Evolutionary conservation across 2,329 filamentous ascomycete species (phyloP).

Genomic region (Fusarium globosum): DNA sequence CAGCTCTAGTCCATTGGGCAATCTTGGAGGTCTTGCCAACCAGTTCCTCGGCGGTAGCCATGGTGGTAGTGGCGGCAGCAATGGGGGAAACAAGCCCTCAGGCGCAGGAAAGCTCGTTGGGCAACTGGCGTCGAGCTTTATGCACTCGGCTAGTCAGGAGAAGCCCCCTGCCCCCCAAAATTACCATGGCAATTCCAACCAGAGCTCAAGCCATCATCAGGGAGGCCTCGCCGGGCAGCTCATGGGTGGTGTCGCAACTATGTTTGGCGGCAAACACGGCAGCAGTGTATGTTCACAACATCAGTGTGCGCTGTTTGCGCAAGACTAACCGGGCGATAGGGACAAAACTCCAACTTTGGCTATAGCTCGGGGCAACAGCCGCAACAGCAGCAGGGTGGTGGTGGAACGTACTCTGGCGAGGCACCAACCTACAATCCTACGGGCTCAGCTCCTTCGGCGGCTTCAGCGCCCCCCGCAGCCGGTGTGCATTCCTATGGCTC

Average conservation of each 20-base stretch:
- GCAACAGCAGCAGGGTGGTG: conserved; percentile 11
- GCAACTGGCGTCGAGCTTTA: conserved; percentile 66
- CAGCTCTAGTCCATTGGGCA: conserved; percentile 51
- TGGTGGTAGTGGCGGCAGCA: conserved; percentile 40
- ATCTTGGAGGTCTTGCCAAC: conserved; percentile 59
- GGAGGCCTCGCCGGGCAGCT: conserved; percentile 64
- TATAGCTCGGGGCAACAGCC: conserved; percentile 65
- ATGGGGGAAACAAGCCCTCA: conserved; percentile 53
- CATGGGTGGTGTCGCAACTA: conserved; percentile 66
- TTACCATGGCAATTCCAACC: conserved; percentile 61
- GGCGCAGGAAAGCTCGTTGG: conserved; percentile 65
- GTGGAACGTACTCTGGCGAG: conserved; percentile 65
- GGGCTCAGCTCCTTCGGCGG: conserved; percentile 43
- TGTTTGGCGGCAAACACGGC: conserved; percentile 61
- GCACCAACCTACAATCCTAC: conserved; percentile 63
- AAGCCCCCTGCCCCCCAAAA: conserved; percentile 60
- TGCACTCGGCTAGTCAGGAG: conserved; percentile 57
- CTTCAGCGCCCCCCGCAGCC: conserved; percentile 42
- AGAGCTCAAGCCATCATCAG: conserved; percentile 51
- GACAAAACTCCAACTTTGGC: conserved; percentile 65
- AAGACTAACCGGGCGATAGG: conserved; percentile 47
- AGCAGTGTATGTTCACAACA: conserved; percentile 46
- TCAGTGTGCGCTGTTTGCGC: neutral
- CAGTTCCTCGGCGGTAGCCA: conserved; percentile 57
- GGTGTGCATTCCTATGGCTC: conserved; percentile 45